Evolutionary conservation across 495 filamentous ascomycete genomes (phyloP).

Genomic region (Penicillium egyptiacum): DNA sequence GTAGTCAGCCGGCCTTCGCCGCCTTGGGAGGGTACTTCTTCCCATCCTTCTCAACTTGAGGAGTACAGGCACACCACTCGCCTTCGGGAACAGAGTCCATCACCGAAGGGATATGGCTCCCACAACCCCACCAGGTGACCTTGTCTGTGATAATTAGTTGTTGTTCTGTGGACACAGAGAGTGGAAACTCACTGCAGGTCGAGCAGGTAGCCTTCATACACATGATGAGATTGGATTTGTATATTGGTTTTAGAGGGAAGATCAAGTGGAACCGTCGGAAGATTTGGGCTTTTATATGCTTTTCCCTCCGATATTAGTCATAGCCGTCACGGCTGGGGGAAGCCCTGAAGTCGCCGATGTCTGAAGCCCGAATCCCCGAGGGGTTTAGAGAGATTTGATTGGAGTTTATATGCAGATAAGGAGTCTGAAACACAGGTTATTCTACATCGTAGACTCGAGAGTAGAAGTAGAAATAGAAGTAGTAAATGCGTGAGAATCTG

Average conservation of each 20-base stretch:
- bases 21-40: slow-evolving; percentile 65
- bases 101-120: slow-evolving; percentile 63
- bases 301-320: slow-evolving; percentile 25
- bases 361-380: slow-evolving; percentile 35
- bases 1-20: slow-evolving; percentile 41
- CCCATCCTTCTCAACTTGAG: slow-evolving; percentile 59
- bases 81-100: slow-evolving; percentile 60
- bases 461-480: not conserved
- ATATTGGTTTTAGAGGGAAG: not conserved
- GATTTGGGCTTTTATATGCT: slow-evolving; percentile 25
- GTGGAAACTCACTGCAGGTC: slow-evolving; percentile 45
- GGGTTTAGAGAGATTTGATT: not conserved
- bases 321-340: not conserved
- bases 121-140: slow-evolving; percentile 70
- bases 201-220: slow-evolving; percentile 52
- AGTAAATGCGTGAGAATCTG: not conserved
- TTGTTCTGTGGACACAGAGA: not conserved
- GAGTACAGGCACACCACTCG: slow-evolving; percentile 64
- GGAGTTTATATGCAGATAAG: not conserved
- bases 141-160: slow-evolving; percentile 51
- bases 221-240: slow-evolving; percentile 32
- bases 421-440: not conserved
- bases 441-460: not conserved
- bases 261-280: slow-evolving; percentile 1
- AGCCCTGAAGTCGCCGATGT: slow-evolving; percentile 19